A percentile compares a stretch with the other conserved stretches of the same genome.
phyloP scores from a whole-genome alignment of 169 alveolate genomes.

The Plasmodium chabaudi region DNA sequence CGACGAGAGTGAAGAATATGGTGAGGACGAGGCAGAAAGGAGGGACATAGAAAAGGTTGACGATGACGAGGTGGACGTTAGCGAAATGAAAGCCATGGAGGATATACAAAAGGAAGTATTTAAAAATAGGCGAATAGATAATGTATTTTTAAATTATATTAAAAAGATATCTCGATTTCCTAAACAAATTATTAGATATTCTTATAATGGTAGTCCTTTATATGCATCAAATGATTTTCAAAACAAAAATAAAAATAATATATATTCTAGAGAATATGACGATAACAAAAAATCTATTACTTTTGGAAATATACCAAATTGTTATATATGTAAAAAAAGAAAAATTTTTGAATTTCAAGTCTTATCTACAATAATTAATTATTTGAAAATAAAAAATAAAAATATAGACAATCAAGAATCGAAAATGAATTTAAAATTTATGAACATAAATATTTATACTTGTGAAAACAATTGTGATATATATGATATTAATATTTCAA shows the following conservation, averaged over 20 bases:
- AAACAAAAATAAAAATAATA: conserved; percentile 24
- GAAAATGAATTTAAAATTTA: conserved; percentile 1
- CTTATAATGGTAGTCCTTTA: conserved; percentile 26
- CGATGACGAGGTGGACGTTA: conserved; percentile 7
- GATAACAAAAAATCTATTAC: not conserved
- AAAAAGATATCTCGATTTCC: conserved; percentile 39
- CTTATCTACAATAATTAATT: conserved; percentile 39
- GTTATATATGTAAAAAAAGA: conserved; percentile 41
- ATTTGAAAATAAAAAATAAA: conserved; percentile 20
- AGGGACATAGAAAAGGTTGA: not conserved
- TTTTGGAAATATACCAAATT: conserved; percentile 6
- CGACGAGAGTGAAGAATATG: not conserved
- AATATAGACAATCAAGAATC: not conserved
- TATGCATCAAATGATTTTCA: conserved; percentile 1
- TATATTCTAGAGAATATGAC: not conserved
- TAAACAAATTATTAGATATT: conserved; percentile 30
- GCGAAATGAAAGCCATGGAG: conserved; percentile 61
- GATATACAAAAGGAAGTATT: conserved; percentile 38
- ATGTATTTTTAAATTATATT: conserved; percentile 14
- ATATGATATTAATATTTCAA: conserved; percentile 8
- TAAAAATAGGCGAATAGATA: conserved; percentile 18
- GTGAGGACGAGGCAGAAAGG: not conserved
- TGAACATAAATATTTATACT: conserved; percentile 25
- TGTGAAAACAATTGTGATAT: conserved; percentile 54
- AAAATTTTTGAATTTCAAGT: conserved; percentile 61